Evolutionary conservation across 257 asterid genomes (phyloP).

Genomic region (Scutellaria baicalensis): DNA sequence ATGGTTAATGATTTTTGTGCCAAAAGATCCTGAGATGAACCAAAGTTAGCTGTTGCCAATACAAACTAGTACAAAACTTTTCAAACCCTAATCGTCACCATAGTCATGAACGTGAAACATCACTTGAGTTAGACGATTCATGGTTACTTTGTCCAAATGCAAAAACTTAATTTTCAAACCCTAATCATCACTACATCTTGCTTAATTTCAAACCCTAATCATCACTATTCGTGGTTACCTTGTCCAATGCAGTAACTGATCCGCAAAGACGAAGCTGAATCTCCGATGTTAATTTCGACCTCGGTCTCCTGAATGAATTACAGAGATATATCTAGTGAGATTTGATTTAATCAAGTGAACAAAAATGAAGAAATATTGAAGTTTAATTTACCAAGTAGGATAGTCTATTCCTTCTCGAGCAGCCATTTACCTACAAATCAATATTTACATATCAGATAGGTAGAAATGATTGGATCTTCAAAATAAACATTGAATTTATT

Average conservation of each 20-base stretch:
- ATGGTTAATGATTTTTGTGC: constrained; percentile 56
- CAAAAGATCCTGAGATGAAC: constrained; percentile 41
- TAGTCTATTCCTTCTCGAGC: constrained; percentile 20
- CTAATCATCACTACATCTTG: too few relatives aligned
- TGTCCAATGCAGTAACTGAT: constrained; percentile 33
- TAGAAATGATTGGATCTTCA: not conserved
- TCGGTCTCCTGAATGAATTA: constrained; percentile 36
- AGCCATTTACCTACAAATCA: constrained; percentile 27
- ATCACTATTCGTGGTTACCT: too few relatives aligned
- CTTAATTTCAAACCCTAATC: too few relatives aligned
- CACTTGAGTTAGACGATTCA: too few relatives aligned
- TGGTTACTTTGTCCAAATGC: too few relatives aligned
- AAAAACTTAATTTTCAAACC: too few relatives aligned
- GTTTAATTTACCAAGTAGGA: constrained; percentile 30
- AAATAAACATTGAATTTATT: too few relatives aligned
- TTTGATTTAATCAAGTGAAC: not conserved
- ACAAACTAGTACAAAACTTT: too few relatives aligned
- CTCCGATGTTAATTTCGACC: constrained; percentile 32
- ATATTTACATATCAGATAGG: not conserved
- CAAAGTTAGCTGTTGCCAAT: not conserved
- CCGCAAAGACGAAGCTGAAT: constrained; percentile 48
- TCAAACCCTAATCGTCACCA: too few relatives aligned
- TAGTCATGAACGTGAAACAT: too few relatives aligned
- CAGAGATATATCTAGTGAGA: not conserved
- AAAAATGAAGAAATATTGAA: not conserved